Evolutionary conservation across 129 eudicot species (phyloP), one percentile per base, ranked within the genome.

Genomic region (Gnaphalium uliginosum): DNA sequence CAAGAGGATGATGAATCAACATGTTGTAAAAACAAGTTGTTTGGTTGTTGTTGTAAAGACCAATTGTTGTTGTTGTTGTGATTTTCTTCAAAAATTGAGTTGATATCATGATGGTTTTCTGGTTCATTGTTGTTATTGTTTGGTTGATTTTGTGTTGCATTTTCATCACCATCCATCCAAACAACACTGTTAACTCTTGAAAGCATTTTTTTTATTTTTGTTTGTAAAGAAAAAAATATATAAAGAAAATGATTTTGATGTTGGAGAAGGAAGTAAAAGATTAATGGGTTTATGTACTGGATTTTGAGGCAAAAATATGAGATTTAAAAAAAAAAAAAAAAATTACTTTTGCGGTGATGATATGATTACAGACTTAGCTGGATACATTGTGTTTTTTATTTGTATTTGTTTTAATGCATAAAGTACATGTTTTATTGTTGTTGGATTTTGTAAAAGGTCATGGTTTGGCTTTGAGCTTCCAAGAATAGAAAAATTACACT

Each of bases 1-100:
- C 92, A 90, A 18, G 96, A 87, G 17, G 93, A 78, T 2, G 96
- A 77, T 21, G 89, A 87, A 39, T 87, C 96, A 37, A 85, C 70
- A 1, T 78, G 86, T 13, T 76, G 89, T 25, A 83, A 21, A 23
- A 90, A 61, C 30, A 83, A 68, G 50, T 60, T 85, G 53, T 63
- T 63, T 39, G 46, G 32, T 4, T 77, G 77, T 0, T 65, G 82
- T 27, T 79, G 78, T 2, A 78, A 14, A 56, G 64, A 30, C 84
- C 86, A 73, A 73, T 39, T 85, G 76, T 79, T 83, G 68, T 15
- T 75, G 29, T 29, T 29, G 71, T 68, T 73, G 0, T 81, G 79
- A 10, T 75, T 83, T 39, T 82, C 88, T 26, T 82, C 95, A 4
- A 91, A 84, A 74, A 90, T 88, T 63, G 96, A 84, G 56, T 83